A percentile compares a stretch with the other conserved stretches of the same genome.
Evolutionary conservation across 2,329 filamentous ascomycete genomes (phyloP).

Genomic region (Gaeumannomyces tritici): DNA sequence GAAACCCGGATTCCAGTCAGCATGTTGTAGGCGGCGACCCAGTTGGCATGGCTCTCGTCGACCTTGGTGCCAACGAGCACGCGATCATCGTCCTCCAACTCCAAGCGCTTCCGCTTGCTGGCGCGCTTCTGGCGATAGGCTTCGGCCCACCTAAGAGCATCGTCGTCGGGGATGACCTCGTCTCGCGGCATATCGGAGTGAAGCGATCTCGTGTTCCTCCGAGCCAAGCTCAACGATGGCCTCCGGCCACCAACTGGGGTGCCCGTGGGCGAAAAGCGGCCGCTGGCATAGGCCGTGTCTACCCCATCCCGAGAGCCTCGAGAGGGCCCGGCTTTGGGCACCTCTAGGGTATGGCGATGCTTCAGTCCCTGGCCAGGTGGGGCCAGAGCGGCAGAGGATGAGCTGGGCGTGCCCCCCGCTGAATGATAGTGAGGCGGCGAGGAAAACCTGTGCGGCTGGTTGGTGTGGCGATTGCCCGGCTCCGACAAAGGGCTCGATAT

Average conservation of each 20-base stretch:
- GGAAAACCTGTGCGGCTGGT: slow-evolving; percentile 48
- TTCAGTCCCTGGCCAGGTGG: slow-evolving; percentile 51
- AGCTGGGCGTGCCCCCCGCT: slow-evolving; percentile 25
- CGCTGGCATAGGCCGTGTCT: slow-evolving; percentile 59
- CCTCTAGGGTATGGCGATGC: slow-evolving; percentile 82
- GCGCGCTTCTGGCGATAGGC: slow-evolving; percentile 85
- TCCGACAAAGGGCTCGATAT: slow-evolving; percentile 12
- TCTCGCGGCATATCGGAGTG: slow-evolving; percentile 78
- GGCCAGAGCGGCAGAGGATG: slow-evolving; percentile 34
- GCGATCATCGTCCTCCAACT: slow-evolving; percentile 85
- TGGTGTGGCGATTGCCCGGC: slow-evolving; percentile 11
- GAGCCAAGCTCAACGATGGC: slow-evolving; percentile 72
- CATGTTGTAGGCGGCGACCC: slow-evolving; percentile 99
- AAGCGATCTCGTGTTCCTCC: slow-evolving; percentile 74
- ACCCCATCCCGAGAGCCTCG: slow-evolving; percentile 64
- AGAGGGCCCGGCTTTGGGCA: slow-evolving; percentile 59
- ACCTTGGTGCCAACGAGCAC: slow-evolving; percentile 96
- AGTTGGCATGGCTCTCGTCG: slow-evolving; percentile 93
- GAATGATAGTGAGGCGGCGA: slow-evolving; percentile 50
- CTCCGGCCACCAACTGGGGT: slow-evolving; percentile 55
- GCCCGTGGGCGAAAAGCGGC: slow-evolving; percentile 67
- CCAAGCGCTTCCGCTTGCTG: slow-evolving; percentile 72
- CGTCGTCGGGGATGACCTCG: slow-evolving; percentile 78
- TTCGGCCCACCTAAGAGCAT: slow-evolving; percentile 86
- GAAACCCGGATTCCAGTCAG: slow-evolving; percentile 96